These are phyloP conservation scores for Diaporthe caulivora DNA, from an alignment of 2,329 filamentous ascomycete genomes.

Conservation along the genomic window DNA sequence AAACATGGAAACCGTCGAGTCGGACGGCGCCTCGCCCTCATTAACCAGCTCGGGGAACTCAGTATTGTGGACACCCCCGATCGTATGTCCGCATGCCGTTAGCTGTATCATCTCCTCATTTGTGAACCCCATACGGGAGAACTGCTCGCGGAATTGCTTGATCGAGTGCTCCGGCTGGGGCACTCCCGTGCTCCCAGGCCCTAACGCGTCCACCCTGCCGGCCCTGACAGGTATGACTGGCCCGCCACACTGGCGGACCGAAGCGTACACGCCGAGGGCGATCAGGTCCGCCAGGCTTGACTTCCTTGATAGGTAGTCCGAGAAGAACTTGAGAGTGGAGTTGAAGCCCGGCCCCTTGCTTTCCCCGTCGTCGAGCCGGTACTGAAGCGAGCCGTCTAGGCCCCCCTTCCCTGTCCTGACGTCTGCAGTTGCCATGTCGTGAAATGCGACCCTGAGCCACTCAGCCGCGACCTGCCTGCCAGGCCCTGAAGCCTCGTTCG, in stretches of 20 bases:
- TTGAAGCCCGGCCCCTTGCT: conserved; percentile 66
- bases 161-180: conserved; percentile 67
- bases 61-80: conserved; percentile 66
- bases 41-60: conserved; percentile 65
- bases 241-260: conserved; percentile 69
- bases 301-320: conserved; percentile 60
- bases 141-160: conserved; percentile 63
- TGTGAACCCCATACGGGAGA: conserved; percentile 66
- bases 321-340: conserved; percentile 64
- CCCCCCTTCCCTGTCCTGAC: conserved; percentile 60
- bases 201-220: conserved; percentile 65
- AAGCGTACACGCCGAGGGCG: conserved; percentile 66
- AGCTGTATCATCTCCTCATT: conserved; percentile 67
- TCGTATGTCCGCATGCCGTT: conserved; percentile 68
- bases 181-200: conserved; percentile 59
- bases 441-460: conserved; percentile 70
- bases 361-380: conserved; percentile 64
- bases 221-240: conserved; percentile 62
- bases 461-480: conserved; percentile 69
- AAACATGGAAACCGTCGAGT: conserved; percentile 59
- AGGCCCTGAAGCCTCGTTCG: conserved; percentile 59
- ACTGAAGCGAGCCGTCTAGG: conserved; percentile 68
- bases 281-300: conserved; percentile 67
- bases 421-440: conserved; percentile 69
- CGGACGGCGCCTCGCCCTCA: conserved; percentile 56